These are phyloP conservation scores for Solanum piurae DNA, from an alignment of 257 asterid species.

Conservation along the genomic window DNA sequence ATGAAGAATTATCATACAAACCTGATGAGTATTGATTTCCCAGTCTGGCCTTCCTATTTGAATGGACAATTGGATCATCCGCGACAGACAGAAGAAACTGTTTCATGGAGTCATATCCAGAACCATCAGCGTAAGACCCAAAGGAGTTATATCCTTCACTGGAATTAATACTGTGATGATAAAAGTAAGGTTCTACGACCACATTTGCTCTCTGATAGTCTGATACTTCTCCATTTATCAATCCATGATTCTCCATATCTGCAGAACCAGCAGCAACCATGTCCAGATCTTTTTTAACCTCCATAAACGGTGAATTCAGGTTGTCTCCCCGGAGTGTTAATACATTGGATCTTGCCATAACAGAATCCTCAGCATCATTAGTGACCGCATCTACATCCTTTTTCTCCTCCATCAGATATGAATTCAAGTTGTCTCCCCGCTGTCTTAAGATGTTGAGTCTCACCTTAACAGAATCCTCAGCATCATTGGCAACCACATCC, in stretches of 20 bases:
- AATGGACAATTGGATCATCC: conserved; percentile 20
- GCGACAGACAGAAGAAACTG: conserved; percentile 22
- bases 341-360: conserved; percentile 35
- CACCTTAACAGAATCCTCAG: conserved; percentile 40
- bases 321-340: conserved; percentile 34
- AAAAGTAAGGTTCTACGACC: conserved; percentile 18
- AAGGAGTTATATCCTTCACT: not conserved
- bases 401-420: conserved; percentile 9
- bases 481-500: conserved; percentile 5
- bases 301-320: not conserved
- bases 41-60: conserved; percentile 10
- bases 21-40: conserved; percentile 17
- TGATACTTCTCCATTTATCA: not conserved
- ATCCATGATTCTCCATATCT: conserved; percentile 7
- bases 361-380: conserved; percentile 34
- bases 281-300: conserved; percentile 17
- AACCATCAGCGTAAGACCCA: conserved; percentile 11
- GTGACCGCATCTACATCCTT: not conserved
- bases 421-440: conserved; percentile 20
- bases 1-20: conserved; percentile 44
- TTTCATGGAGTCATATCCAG: conserved; percentile 24
- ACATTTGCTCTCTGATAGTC: conserved; percentile 11
- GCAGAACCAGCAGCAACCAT: conserved; percentile 4
- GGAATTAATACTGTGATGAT: conserved; percentile 6
- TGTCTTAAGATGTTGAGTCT: conserved; percentile 40